Percentiles rank a stretch among this genome's conserved stretches.
These are phyloP conservation scores for Mycocentrospora acerina DNA, from an alignment of 2,329 filamentous ascomycete genomes.

Conservation along the genomic window DNA sequence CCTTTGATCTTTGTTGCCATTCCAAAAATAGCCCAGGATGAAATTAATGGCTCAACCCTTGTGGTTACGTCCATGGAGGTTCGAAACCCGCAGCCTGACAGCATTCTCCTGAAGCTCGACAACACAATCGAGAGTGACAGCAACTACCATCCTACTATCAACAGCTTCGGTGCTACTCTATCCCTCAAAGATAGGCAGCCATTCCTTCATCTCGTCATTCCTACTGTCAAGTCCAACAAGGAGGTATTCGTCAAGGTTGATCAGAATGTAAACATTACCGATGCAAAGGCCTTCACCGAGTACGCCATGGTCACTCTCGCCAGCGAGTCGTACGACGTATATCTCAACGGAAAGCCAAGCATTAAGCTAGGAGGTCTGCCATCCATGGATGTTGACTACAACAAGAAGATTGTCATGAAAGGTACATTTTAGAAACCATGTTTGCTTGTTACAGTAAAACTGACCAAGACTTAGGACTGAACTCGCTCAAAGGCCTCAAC, in stretches of 20 bases:
- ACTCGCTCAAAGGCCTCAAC: conserved; percentile 56
- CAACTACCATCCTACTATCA: conserved; percentile 56
- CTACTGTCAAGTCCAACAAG: conserved; percentile 46
- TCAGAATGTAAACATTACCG: conserved; percentile 48
- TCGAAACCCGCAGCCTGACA: conserved; percentile 51
- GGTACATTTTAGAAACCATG: conserved; percentile 42
- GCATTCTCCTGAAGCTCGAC: conserved; percentile 52
- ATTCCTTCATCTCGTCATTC: conserved; percentile 52
- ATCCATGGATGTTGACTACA: conserved; percentile 54
- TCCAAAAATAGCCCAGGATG: conserved; percentile 58
- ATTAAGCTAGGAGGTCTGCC: conserved; percentile 55
- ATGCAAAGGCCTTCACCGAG: conserved; percentile 49
- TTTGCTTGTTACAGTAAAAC: neutral
- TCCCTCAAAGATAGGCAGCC: conserved; percentile 46
- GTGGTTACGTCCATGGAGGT: conserved; percentile 55
- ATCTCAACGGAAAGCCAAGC: conserved; percentile 54
- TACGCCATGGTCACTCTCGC: conserved; percentile 54
- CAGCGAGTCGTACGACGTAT: conserved; percentile 52
- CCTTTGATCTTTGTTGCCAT: conserved; percentile 62
- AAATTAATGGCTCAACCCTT: conserved; percentile 55
- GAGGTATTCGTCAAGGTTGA: conserved; percentile 47
- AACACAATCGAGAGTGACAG: conserved; percentile 52
- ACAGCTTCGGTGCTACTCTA: conserved; percentile 55
- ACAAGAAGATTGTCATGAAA: conserved; percentile 59
- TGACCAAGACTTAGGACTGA: conserved; percentile 49